Evolutionary conservation across 768 basidiomycete genomes (phyloP), one percentile per base, ranked within the genome.

Genomic region (Kwoniella pini): DNA sequence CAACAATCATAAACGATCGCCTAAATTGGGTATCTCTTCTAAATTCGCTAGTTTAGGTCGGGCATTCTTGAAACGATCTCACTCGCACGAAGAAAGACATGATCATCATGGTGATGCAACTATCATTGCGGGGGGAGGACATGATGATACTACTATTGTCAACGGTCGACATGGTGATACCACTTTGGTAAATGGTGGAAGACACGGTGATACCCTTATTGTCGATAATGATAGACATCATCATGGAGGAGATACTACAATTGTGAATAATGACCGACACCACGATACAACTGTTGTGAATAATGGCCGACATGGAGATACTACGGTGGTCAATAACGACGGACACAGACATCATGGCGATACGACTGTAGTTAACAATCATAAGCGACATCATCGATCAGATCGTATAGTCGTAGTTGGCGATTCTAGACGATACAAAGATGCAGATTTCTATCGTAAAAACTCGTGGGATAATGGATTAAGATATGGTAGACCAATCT

Each of bases 1-100:
- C 9, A 54, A 54, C 27, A 54, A 54, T 36, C 27, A 54, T 40
- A 59, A 59, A 21, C 57, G 57, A 52, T 50, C 43, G 11, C 55
- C 55, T 13, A 48, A 57, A n/a, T 13, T 27, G 24, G 57, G 57
- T 4, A 21, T 59, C 21, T 51, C 57, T 4, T 59, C 57, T 27
- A 59, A 45, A 27, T 46, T 59, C 15, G 38, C 54, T 31, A 52
- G 53, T 9, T 45, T 60, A 2, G 63, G 63, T 50, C 57, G 57
- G n/a, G 63, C 63, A 4, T 60, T 64, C 58, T 42, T 64, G 21
- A 57, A 54, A 43, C 51, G 63, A 60, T 57, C n/a, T n/a, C 19
- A 45, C 46, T 48, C 39, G 9, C 10, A 50, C 45, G 30, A 43
- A 21, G 30, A 44, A 26, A 46, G 54, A 46, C 30, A 62, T 56